A percentile compares a stretch with the other conserved stretches of the same genome.
Conservation (phyloP, 1,284 basidiomycete genomes). For the Cerioporus squamosus region DNA sequence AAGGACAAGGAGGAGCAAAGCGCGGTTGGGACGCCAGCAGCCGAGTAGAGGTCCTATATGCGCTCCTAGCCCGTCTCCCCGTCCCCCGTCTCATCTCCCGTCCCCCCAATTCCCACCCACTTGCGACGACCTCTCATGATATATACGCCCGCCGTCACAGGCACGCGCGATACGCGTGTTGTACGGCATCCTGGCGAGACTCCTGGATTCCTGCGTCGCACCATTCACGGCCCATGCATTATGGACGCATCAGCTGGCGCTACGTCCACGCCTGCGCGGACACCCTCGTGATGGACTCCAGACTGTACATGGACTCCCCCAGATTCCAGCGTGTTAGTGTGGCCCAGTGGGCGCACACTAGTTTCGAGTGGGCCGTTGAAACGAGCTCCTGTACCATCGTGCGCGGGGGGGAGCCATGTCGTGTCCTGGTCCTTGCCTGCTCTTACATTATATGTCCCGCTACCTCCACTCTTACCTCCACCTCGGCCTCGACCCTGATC, state of each 20-base stretch:
- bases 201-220: neutral
- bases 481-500: neutral
- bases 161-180: constrained; percentile 17
- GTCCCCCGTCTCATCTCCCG: neutral
- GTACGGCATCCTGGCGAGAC: constrained; percentile 7
- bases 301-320: neutral
- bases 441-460: too few species aligned
- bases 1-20: constrained; percentile 25
- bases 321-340: neutral
- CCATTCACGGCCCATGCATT: constrained; percentile 11
- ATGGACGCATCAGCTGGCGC: constrained; percentile 3
- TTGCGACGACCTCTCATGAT: constrained; percentile 10
- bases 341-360: neutral
- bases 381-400: neutral
- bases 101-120: neutral
- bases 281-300: constrained; percentile 7
- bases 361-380: neutral
- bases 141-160: constrained; percentile 10
- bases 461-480: too few species aligned
- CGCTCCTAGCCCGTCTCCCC: neutral
- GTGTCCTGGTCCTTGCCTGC: too few species aligned
- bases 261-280: neutral
- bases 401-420: too few species aligned
- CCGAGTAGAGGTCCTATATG: constrained; percentile 10
- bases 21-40: constrained; percentile 1